Conservation (phyloP, 495 filamentous ascomycete genomes). For the Annulohypoxylon maeteangense region DNA sequence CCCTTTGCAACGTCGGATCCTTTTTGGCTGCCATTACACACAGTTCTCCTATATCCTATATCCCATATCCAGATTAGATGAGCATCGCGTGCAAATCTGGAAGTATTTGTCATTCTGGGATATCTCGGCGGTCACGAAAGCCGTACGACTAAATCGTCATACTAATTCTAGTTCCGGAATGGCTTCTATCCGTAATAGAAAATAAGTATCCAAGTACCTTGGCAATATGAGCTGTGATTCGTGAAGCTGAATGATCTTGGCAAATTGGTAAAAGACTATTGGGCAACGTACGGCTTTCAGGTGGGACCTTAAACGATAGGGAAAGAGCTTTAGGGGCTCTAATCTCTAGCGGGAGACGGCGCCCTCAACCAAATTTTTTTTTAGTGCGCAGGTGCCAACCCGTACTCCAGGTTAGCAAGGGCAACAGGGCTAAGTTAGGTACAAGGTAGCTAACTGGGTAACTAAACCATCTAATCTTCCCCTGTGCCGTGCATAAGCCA, state of each 20-base stretch:
- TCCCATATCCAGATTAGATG: neutral
- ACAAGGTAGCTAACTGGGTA: neutral
- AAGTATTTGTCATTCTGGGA: neutral
- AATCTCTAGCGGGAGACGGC: slow-evolving; percentile 25
- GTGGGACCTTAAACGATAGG: slow-evolving; percentile 27
- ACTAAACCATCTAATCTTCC: slow-evolving; percentile 4
- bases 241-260: slow-evolving; percentile 29
- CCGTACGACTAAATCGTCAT: neutral
- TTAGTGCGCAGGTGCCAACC: neutral
- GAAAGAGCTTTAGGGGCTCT: slow-evolving; percentile 6
- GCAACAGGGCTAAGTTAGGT: neutral
- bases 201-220: slow-evolving; percentile 4
- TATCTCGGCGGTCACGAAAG: neutral
- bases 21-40: neutral
- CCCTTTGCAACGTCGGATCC: slow-evolving; percentile 13
- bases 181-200: slow-evolving; percentile 4
- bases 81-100: slow-evolving; percentile 3
- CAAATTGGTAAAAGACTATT: slow-evolving; percentile 26
- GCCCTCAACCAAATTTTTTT: slow-evolving; percentile 28
- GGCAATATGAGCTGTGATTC: slow-evolving; percentile 11
- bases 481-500: slow-evolving; percentile 38
- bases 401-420: neutral
- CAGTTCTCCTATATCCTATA: neutral
- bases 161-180: slow-evolving; percentile 11
- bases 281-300: slow-evolving; percentile 30